Evolutionary conservation across 2,329 filamentous ascomycete genomes (phyloP), one percentile per base, ranked within the genome.

Genomic region (Monilinia fructigena): DNA sequence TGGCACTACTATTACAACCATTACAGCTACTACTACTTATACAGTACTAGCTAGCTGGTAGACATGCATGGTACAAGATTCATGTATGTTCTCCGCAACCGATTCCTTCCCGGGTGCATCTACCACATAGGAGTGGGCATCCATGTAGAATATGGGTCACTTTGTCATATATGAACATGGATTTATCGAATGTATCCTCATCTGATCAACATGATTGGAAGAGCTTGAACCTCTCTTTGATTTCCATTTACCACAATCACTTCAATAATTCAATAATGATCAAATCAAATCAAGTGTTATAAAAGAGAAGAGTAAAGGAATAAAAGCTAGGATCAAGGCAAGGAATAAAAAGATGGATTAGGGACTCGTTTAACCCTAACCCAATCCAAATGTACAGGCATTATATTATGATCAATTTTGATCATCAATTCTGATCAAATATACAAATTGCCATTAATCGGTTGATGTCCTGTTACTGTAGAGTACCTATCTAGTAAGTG

Each of bases 61-160:
- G 31, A 35, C 31, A 8, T 35, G 31, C 31, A 35, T 35, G 31
- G 31, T 35, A 35, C 31, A 60, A 42, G 35, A 3, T 28, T 3
- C 28, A 28, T 28, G 28, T 28, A 52, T 50, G n/a, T 63, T 63
- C 61, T 63, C 61, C 50, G 61, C 61, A 63, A 40, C 20, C 48
- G 31, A 4, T 26, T 56, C 50, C 52, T 47, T 20, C 18, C 52
- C 52, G 16, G 14, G 20, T 56, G 61, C 50, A 47, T 55, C 61
- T 38, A 56, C 56, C 61, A 56, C 35, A 63, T 35, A 35, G 23
- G 26, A 28, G 31, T 63, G 31, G 31, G 31, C 1, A 7, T 35
- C 56, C 40, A 59, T 59, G 56, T 42, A 47, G 28, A 59, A 7
- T 42, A 48, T 48, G 56, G 56, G 6, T 35, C 48, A 48, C 11